Percentiles rank a stretch among this genome's conserved stretches.
Evolutionary conservation across 2,329 filamentous ascomycete species (phyloP).

Genomic region (Penicillium sp.): DNA sequence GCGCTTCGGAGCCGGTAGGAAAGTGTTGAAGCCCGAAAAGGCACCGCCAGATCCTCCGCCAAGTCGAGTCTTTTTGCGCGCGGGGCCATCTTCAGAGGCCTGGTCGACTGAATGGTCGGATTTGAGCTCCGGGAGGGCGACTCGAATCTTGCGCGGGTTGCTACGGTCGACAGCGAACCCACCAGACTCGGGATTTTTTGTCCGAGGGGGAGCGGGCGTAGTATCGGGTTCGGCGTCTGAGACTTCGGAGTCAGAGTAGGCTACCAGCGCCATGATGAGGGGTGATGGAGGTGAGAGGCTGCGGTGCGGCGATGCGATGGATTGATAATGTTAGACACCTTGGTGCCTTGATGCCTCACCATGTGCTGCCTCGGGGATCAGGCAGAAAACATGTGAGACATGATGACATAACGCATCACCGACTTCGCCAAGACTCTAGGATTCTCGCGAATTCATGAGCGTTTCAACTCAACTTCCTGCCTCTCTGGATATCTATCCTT

Average conservation of each 20-base stretch:
- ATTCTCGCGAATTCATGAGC: too few relatives aligned
- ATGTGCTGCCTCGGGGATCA: background rate
- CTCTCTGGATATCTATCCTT: too few relatives aligned
- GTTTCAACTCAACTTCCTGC: too few relatives aligned
- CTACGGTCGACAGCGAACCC: constrained; percentile 81
- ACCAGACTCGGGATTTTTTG: constrained; percentile 37
- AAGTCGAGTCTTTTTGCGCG: constrained; percentile 72
- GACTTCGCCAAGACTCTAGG: background rate
- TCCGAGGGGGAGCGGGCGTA: constrained; percentile 25
- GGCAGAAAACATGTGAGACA: background rate
- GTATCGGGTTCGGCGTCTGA: constrained; percentile 64
- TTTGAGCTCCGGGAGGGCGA: constrained; percentile 69
- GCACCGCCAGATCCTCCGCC: constrained; percentile 64
- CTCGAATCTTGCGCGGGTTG: constrained; percentile 81
- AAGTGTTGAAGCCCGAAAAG: constrained; percentile 82
- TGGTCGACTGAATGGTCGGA: constrained; percentile 37
- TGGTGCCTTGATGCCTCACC: background rate
- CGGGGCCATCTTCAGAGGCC: constrained; percentile 58
- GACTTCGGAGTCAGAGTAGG: constrained; percentile 78
- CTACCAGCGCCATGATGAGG: constrained; percentile 72
- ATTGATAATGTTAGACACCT: background rate
- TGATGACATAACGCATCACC: background rate
- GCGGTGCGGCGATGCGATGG: constrained; percentile 6
- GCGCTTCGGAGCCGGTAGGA: constrained; percentile 82
- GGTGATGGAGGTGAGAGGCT: background rate